These are phyloP conservation scores for Sphagnum fallax DNA, from an alignment of 228 moss, liverwort and hornwort genomes.

Conservation along the genomic window DNA sequence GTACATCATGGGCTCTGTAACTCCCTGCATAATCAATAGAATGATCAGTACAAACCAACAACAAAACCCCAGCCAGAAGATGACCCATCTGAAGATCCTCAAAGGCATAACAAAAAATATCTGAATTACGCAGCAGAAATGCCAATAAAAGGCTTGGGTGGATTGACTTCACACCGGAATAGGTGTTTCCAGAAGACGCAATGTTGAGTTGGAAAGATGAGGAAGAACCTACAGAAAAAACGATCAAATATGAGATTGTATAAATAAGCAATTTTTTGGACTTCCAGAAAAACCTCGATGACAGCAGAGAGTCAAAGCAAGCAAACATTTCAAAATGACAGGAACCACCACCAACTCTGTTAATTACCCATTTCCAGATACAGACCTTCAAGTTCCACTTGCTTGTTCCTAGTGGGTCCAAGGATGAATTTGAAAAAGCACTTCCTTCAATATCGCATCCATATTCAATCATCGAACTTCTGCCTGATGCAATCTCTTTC, in stretches of 20 bases:
- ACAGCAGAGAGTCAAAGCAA: too few relatives aligned
- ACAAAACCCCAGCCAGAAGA: background rate
- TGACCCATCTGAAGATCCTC: background rate
- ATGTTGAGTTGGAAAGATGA: slow-evolving; percentile 21
- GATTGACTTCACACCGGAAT: slow-evolving; percentile 11
- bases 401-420: slow-evolving; percentile 25
- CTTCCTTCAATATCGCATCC: slow-evolving; percentile 44
- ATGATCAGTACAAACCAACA: background rate
- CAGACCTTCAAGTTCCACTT: slow-evolving; percentile 15
- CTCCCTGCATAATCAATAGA: slow-evolving; percentile 12
- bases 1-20: slow-evolving; percentile 41
- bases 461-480: slow-evolving; percentile 25
- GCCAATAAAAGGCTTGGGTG: too few relatives aligned
- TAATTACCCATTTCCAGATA: background rate
- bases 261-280: background rate
- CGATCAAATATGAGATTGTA: background rate
- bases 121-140: background rate
- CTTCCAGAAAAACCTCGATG: too few relatives aligned
- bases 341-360: background rate
- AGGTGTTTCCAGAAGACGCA: slow-evolving; percentile 24
- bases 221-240: slow-evolving; percentile 18
- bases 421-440: slow-evolving; percentile 27
- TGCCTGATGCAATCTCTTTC: slow-evolving; percentile 29
- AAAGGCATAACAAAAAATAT: background rate
- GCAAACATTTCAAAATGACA: background rate